These are phyloP conservation scores for Solanum commersonii DNA, from an alignment of 257 asterid species.

Conservation along the genomic window DNA sequence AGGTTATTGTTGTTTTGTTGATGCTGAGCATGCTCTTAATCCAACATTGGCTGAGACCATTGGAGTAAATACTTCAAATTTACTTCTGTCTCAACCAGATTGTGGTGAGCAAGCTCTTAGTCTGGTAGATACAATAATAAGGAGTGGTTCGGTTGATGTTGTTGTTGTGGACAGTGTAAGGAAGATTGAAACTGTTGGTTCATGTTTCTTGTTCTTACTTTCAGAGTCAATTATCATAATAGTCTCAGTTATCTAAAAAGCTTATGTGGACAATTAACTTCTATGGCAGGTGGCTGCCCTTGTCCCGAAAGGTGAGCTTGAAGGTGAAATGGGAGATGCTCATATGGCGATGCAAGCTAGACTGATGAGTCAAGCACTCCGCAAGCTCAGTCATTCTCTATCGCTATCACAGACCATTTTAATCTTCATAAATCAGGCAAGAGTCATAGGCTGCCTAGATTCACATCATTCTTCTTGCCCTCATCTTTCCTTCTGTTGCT, in stretches of 20 bases:
- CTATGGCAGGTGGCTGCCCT: slow-evolving; percentile 86
- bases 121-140: slow-evolving; percentile 86
- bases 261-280: background rate
- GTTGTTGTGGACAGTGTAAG: slow-evolving; percentile 98
- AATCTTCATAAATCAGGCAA: slow-evolving; percentile 87
- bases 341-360: slow-evolving; percentile 99
- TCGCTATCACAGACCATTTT: slow-evolving; percentile 87
- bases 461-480: background rate
- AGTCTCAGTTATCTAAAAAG: background rate
- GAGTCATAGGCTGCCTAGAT: background rate
- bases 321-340: slow-evolving; percentile 99
- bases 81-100: slow-evolving; percentile 97
- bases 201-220: background rate
- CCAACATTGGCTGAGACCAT: slow-evolving; percentile 82
- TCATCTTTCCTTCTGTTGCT: background rate
- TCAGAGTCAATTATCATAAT: slow-evolving; percentile 2
- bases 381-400: slow-evolving; percentile 88
- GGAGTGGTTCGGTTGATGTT: slow-evolving; percentile 99
- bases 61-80: slow-evolving; percentile 71
- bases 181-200: background rate
- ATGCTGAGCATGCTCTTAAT: slow-evolving; percentile 99
- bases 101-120: slow-evolving; percentile 99
- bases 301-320: slow-evolving; percentile 95
- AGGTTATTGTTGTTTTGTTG: slow-evolving; percentile 93
- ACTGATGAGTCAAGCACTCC: slow-evolving; percentile 97